Conservation (phyloP, 495 filamentous ascomycete species). For the Jackrogersella minutella region DNA sequence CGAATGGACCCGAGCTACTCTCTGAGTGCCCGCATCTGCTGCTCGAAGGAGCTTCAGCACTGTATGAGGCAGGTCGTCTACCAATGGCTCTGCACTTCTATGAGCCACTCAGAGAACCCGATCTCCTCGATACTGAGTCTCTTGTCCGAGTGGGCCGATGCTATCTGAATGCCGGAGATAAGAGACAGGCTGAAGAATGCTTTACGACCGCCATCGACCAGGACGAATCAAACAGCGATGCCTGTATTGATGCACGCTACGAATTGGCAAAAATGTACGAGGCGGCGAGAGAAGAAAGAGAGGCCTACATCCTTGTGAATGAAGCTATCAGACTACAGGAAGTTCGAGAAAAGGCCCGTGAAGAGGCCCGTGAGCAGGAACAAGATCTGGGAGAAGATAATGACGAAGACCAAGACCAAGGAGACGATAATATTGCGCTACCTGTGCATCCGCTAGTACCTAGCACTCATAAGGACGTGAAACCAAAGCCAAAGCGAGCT, state of each 20-base stretch:
- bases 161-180: slow-evolving; percentile 67
- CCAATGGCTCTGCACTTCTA: slow-evolving; percentile 79
- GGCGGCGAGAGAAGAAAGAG: slow-evolving; percentile 67
- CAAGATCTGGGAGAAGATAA: slow-evolving; percentile 40
- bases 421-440: slow-evolving; percentile 20
- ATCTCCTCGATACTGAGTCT: slow-evolving; percentile 67
- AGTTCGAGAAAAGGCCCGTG: slow-evolving; percentile 50
- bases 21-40: slow-evolving; percentile 38
- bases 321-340: slow-evolving; percentile 71
- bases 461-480: neutral
- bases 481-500: slow-evolving; percentile 13
- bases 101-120: slow-evolving; percentile 63
- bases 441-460: neutral
- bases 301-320: slow-evolving; percentile 76
- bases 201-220: slow-evolving; percentile 75
- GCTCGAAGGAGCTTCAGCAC: slow-evolving; percentile 39
- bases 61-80: slow-evolving; percentile 59
- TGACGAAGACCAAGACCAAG: slow-evolving; percentile 29
- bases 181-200: slow-evolving; percentile 74
- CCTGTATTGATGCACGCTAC: slow-evolving; percentile 62
- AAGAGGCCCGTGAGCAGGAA: slow-evolving; percentile 53
- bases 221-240: slow-evolving; percentile 72
- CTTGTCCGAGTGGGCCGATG: slow-evolving; percentile 78
- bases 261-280: slow-evolving; percentile 84
- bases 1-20: slow-evolving; percentile 21